Percentiles rank a stretch among this genome's conserved stretches.
Evolutionary conservation across 345 rosid species (phyloP).

Genomic region (Moricandia arvensis): DNA sequence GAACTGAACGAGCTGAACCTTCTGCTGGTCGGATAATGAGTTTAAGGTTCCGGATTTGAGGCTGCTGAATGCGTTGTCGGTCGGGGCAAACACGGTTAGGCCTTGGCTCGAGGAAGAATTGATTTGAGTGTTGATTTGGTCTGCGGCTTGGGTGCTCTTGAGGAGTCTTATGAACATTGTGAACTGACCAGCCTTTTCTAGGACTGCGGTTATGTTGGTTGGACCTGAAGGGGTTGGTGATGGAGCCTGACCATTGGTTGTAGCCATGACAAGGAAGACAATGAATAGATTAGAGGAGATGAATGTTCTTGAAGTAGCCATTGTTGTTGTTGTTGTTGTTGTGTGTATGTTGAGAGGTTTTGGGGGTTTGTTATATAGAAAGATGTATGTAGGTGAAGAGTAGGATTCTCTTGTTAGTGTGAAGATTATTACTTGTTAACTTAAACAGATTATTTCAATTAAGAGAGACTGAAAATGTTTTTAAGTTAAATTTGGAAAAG

Average conservation of each 20-base stretch:
- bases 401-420: constrained; percentile 25
- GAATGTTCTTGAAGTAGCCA: constrained; percentile 33
- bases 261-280: constrained; percentile 33
- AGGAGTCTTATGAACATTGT: constrained; percentile 60
- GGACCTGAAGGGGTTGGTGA: constrained; percentile 57
- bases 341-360: constrained; percentile 24
- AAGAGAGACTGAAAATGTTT: constrained; percentile 16
- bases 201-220: constrained; percentile 67
- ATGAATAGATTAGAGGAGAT: constrained; percentile 24
- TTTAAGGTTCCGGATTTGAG: constrained; percentile 73
- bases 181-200: constrained; percentile 82
- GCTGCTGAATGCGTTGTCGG: constrained; percentile 65
- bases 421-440: constrained; percentile 32
- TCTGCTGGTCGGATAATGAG: constrained; percentile 62
- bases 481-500: constrained; percentile 3
- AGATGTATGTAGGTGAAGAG: constrained; percentile 32
- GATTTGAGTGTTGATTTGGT: constrained; percentile 75
- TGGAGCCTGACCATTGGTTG: constrained; percentile 46
- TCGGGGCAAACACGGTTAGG: constrained; percentile 76
- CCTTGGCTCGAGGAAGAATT: constrained; percentile 67
- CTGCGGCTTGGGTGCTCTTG: constrained; percentile 58
- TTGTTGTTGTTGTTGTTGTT: constrained; percentile 36
- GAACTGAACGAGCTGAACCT: constrained; percentile 75
- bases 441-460: not conserved
- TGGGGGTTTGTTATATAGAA: constrained; percentile 27